Conservation (phyloP, 176 grass and related monocot species). For the Poa annua region DNA sequence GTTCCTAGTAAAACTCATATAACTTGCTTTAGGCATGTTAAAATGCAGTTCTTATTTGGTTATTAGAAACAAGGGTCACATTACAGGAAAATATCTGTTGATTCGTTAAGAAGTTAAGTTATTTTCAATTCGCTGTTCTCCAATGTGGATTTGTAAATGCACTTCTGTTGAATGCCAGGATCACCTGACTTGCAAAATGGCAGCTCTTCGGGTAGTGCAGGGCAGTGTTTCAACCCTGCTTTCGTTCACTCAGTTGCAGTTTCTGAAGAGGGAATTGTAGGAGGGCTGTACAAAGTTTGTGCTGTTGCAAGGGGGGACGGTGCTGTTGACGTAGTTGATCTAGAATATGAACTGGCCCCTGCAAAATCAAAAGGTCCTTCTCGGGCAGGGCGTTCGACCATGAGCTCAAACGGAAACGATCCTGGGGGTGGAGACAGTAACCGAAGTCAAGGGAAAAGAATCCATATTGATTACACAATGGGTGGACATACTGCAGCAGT, state of each 20-base stretch:
- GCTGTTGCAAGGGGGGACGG: slow-evolving; percentile 97
- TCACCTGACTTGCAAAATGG: slow-evolving; percentile 58
- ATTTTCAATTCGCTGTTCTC: not conserved
- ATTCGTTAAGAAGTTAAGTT: slow-evolving; percentile 10
- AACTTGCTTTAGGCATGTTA: slow-evolving; percentile 32
- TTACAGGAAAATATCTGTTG: not conserved
- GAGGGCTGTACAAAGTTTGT: slow-evolving; percentile 68
- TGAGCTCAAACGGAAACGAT: slow-evolving; percentile 52
- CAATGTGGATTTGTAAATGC: not conserved
- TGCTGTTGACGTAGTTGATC: slow-evolving; percentile 79
- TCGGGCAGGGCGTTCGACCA: slow-evolving; percentile 27
- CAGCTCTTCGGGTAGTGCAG: slow-evolving; percentile 49
- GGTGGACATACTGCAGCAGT: slow-evolving; percentile 88
- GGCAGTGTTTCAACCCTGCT: slow-evolving; percentile 95
- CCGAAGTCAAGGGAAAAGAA: slow-evolving; percentile 56
- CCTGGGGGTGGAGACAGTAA: slow-evolving; percentile 49
- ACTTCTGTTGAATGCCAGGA: slow-evolving; percentile 54
- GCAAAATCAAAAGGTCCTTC: slow-evolving; percentile 55
- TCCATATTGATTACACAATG: slow-evolving; percentile 70
- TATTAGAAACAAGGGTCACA: slow-evolving; percentile 16
- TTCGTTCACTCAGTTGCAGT: slow-evolving; percentile 88
- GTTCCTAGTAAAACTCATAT: slow-evolving; percentile 15
- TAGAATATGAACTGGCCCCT: slow-evolving; percentile 69
- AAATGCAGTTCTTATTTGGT: slow-evolving; percentile 18
- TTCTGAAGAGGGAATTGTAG: slow-evolving; percentile 69